Evolutionary conservation across 768 basidiomycete genomes (phyloP).

Genomic region (Trametes cinnabarina): DNA sequence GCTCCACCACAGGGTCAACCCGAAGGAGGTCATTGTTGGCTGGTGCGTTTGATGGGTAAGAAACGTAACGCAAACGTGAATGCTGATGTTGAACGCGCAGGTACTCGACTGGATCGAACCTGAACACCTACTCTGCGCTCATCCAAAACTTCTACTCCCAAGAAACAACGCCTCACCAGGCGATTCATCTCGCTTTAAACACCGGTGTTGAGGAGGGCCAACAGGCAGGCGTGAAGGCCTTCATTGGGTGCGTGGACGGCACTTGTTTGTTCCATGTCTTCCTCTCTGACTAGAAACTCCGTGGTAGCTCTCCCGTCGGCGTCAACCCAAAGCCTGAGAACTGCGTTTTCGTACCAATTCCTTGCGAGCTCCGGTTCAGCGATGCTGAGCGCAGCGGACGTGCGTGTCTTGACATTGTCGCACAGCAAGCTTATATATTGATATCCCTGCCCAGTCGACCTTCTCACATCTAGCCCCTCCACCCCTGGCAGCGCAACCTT

Average conservation of each 20-base stretch:
- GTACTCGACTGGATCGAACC: conserved; percentile 89
- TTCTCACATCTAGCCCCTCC: conserved; percentile 52
- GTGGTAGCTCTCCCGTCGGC: conserved; percentile 79
- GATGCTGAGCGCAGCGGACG: conserved; percentile 83
- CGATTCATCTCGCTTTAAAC: conserved; percentile 88
- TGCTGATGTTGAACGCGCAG: conserved; percentile 36
- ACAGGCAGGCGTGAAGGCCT: conserved; percentile 79
- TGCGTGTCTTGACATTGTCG: conserved; percentile 41
- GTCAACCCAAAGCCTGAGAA: conserved; percentile 90
- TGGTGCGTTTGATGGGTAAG: conserved; percentile 58
- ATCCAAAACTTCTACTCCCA: conserved; percentile 97
- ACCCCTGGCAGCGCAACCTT: conserved; percentile 35
- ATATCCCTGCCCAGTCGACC: conserved; percentile 57
- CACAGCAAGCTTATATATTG: not conserved
- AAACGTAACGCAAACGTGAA: not conserved
- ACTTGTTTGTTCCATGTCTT: too few species aligned
- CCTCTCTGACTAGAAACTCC: not conserved
- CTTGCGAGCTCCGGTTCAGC: conserved; percentile 80
- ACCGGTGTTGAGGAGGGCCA: conserved; percentile 67
- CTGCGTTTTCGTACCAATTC: conserved; percentile 90
- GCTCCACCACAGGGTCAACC: conserved; percentile 78
- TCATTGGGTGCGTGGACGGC: conserved; percentile 64
- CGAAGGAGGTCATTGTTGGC: conserved; percentile 89
- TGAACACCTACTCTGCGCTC: conserved; percentile 93
- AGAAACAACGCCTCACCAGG: conserved; percentile 85